These are phyloP conservation scores for Phytophthora palmivora DNA, from an alignment of 352 stramenopile genomes.

Conservation along the genomic window DNA sequence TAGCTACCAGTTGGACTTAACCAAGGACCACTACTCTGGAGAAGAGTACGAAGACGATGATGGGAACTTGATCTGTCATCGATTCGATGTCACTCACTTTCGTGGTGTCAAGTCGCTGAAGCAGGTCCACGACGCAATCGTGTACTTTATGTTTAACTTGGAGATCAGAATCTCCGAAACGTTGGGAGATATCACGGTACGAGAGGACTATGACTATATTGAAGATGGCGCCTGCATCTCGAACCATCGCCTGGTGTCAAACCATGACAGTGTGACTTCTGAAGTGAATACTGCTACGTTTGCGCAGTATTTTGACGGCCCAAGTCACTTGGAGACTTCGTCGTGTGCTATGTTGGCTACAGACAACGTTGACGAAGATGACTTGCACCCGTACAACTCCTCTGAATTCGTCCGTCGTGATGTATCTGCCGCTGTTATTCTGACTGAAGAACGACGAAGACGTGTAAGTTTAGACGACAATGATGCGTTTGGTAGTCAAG, in stretches of 20 bases:
- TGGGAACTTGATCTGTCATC: slow-evolving; percentile 28
- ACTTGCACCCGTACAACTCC: slow-evolving; percentile 45
- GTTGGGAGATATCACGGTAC: slow-evolving; percentile 46
- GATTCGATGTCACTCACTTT: slow-evolving; percentile 47
- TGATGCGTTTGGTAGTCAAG: too few species aligned
- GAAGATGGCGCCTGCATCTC: slow-evolving; percentile 31
- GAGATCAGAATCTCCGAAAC: slow-evolving; percentile 56
- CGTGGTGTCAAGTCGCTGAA: slow-evolving; percentile 37
- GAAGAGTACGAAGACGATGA: slow-evolving; percentile 22
- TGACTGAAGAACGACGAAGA: slow-evolving; percentile 13
- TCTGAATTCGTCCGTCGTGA: slow-evolving; percentile 40
- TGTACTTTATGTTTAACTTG: slow-evolving; percentile 47
- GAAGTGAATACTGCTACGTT: slow-evolving; percentile 5
- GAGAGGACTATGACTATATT: slow-evolving; percentile 43
- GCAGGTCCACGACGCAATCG: slow-evolving; percentile 49
- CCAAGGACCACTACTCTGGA: slow-evolving; percentile 29
- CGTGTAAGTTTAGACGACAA: slow-evolving; percentile 4
- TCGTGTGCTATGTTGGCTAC: slow-evolving; percentile 31
- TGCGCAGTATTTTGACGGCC: slow-evolving; percentile 30
- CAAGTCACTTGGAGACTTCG: neutral
- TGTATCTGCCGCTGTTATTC: slow-evolving; percentile 30
- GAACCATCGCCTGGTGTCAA: slow-evolving; percentile 48
- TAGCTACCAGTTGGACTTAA: slow-evolving; percentile 33
- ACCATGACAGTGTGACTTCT: slow-evolving; percentile 6
- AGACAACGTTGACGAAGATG: slow-evolving; percentile 49